A percentile compares a stretch with the other conserved stretches of the same genome.
Evolutionary conservation across 495 filamentous ascomycete species (phyloP).

Genomic region (Immersiella caudata): DNA sequence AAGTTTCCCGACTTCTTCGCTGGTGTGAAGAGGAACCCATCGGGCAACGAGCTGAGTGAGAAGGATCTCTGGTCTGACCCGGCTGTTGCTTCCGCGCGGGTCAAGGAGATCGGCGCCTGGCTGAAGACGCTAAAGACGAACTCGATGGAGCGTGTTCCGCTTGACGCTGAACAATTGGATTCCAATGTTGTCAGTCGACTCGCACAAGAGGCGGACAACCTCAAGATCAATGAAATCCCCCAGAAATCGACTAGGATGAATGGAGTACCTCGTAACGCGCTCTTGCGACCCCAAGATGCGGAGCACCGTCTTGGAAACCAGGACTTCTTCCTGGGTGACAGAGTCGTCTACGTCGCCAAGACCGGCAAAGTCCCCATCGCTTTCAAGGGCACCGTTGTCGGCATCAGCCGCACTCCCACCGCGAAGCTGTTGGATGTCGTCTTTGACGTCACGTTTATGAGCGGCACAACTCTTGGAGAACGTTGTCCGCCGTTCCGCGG

Average conservation of each 20-base stretch:
- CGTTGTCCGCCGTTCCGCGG: conserved; percentile 96
- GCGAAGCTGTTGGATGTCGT: conserved; percentile 85
- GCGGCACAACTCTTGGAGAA: conserved; percentile 83
- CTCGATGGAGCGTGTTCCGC: conserved; percentile 87
- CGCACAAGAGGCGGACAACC: conserved; percentile 70
- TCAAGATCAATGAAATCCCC: conserved; percentile 51
- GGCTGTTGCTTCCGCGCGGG: conserved; percentile 60
- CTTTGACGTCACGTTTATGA: conserved; percentile 95
- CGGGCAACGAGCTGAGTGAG: conserved; percentile 55
- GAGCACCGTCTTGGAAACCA: conserved; percentile 89
- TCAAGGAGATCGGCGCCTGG: conserved; percentile 90
- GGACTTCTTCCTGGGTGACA: conserved; percentile 81
- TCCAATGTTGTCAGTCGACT: conserved; percentile 83
- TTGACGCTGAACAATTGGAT: conserved; percentile 95
- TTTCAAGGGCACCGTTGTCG: conserved; percentile 86
- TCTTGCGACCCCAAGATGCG: conserved; percentile 89
- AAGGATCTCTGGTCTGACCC: conserved; percentile 85
- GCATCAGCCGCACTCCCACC: conserved; percentile 81
- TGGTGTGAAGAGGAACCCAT: conserved; percentile 70
- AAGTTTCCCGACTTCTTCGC: conserved; percentile 94
- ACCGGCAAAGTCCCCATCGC: conserved; percentile 95
- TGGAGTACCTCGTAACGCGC: conserved; percentile 78
- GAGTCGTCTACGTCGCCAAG: conserved; percentile 89
- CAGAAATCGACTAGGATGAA: conserved; percentile 59
- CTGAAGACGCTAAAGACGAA: conserved; percentile 86